These are phyloP conservation scores for Verticillium zaregamsianum DNA, from an alignment of 2,329 filamentous ascomycete species.

Conservation along the genomic window DNA sequence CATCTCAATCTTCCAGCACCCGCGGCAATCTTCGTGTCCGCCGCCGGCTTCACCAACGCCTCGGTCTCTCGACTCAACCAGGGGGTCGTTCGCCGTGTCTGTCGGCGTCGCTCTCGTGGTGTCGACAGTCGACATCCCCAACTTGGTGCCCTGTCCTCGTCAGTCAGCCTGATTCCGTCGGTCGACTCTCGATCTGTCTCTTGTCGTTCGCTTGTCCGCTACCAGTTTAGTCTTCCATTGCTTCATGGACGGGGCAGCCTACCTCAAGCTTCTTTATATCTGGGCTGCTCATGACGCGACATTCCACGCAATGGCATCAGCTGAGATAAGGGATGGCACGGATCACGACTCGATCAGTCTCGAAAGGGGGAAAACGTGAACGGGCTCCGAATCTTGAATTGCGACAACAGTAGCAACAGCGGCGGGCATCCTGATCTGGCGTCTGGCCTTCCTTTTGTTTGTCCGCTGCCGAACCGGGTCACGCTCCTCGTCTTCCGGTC, in stretches of 20 bases:
- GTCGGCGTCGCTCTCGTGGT: not conserved
- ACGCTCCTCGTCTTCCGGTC: not conserved
- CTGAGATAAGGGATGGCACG: not conserved
- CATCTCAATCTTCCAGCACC: conserved; percentile 11
- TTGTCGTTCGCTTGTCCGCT: not conserved
- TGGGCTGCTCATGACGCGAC: conserved; percentile 10
- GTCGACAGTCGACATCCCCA: not conserved
- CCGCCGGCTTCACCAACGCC: not conserved
- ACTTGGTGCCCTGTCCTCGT: not conserved
- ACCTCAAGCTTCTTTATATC: not conserved
- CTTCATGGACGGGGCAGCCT: not conserved
- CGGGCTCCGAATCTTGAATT: not conserved
- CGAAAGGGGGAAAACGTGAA: not conserved
- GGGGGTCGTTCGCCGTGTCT: not conserved
- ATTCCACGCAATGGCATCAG: conserved; percentile 13
- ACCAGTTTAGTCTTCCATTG: not conserved
- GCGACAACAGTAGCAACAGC: not conserved
- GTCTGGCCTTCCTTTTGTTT: not conserved
- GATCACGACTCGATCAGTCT: not conserved
- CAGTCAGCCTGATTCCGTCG: not conserved
- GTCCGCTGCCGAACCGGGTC: not conserved
- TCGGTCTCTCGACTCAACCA: not conserved
- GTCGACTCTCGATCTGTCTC: not conserved
- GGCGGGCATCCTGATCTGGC: not conserved
- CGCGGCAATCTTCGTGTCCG: conserved; percentile 6